These are phyloP conservation scores for Scenedesmus sp. DNA, from an alignment of 163 green algal genomes.

Conservation along the genomic window DNA sequence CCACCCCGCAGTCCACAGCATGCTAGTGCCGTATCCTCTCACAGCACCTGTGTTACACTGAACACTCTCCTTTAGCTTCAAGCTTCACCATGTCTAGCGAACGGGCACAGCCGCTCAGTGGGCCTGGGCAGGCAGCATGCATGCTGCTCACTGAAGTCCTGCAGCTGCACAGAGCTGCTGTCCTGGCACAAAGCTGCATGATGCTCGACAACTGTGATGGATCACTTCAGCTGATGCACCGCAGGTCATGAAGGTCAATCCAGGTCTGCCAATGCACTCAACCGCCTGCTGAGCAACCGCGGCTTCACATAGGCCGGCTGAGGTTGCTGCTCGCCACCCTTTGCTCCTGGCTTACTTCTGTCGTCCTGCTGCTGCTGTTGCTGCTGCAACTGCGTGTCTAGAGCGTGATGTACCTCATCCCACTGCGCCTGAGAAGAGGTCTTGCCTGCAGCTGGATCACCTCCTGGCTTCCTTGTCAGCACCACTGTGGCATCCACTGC, in stretches of 20 bases:
- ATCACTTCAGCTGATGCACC: neutral
- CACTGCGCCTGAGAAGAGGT: neutral
- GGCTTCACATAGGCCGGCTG: conserved; percentile 16
- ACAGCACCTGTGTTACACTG: no score
- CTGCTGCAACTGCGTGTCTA: conserved; percentile 11
- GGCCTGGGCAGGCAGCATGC: neutral
- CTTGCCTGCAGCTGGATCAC: neutral
- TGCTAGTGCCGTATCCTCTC: no score
- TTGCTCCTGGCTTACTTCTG: neutral
- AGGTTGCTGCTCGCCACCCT: neutral
- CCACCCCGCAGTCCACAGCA: no score
- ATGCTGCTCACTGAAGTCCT: neutral
- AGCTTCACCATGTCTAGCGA: no score
- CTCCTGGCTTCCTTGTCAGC: neutral
- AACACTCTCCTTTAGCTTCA: no score
- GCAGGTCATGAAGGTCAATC: conserved; percentile 35
- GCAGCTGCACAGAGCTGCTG: neutral
- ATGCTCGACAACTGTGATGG: neutral
- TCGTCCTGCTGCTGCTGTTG: neutral
- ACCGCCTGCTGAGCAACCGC: conserved; percentile 12
- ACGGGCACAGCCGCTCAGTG: no score
- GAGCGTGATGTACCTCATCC: conserved; percentile 27
- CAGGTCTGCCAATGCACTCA: neutral
- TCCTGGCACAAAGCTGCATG: neutral
- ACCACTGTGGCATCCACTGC: neutral